phyloP scores from a whole-genome alignment of 768 basidiomycete genomes.

The Termitomyces sp. region DNA sequence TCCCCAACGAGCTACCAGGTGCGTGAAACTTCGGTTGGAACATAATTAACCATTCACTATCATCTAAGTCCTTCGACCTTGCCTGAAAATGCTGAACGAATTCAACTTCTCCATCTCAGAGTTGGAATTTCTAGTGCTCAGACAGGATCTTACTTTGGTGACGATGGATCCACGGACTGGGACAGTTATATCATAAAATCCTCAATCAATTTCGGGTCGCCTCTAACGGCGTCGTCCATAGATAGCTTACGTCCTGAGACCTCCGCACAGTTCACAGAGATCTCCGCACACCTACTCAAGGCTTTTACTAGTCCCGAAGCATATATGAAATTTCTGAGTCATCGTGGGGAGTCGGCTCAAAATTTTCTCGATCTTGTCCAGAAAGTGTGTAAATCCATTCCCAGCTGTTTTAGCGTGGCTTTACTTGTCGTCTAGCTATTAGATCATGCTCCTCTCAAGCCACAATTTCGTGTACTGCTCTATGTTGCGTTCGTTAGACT shows the following conservation, averaged over 20 bases:
- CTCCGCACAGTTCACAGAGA: conserved; percentile 7
- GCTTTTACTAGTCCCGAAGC: conserved; percentile 12
- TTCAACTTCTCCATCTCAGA: neutral
- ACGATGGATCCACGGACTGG: neutral
- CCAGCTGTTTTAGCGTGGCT: neutral
- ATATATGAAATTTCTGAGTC: conserved; percentile 16
- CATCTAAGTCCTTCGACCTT: neutral
- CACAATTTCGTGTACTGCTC: conserved; percentile 11
- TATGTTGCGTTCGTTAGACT: conserved; percentile 20
- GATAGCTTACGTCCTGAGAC: neutral
- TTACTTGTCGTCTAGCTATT: conserved; percentile 14
- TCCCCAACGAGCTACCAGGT: neutral
- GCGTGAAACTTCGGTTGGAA: neutral
- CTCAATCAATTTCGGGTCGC: neutral
- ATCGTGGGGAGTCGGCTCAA: conserved; percentile 16
- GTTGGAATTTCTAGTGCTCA: neutral
- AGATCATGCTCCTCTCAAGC: conserved; percentile 15
- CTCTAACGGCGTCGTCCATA: neutral
- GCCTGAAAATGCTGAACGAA: neutral
- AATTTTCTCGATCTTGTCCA: conserved; percentile 23
- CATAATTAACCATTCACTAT: neutral
- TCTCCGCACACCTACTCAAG: conserved; percentile 11
- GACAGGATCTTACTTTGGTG: too few species aligned
- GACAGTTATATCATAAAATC: neutral
- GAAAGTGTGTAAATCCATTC: conserved; percentile 13